These are phyloP conservation scores for Penicillium crystallinum DNA, from an alignment of 495 filamentous ascomycete genomes.

Conservation along the genomic window DNA sequence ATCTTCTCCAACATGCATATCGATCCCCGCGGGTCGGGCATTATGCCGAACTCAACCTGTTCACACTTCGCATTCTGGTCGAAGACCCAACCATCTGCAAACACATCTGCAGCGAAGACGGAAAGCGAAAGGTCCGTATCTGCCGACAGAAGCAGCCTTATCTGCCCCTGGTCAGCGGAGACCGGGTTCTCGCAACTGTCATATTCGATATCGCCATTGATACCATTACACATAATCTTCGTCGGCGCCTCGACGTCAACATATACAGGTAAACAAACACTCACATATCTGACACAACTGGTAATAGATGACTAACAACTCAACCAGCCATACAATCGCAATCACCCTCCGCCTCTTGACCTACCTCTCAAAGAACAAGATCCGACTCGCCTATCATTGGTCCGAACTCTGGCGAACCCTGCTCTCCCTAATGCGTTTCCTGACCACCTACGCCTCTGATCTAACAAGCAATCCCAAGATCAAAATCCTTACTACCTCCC, in stretches of 20 bases:
- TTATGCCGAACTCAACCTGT: conserved; percentile 78
- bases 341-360: conserved; percentile 76
- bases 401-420: conserved; percentile 89
- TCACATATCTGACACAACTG: neutral
- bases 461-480: conserved; percentile 61
- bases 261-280: conserved; percentile 61
- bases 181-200: conserved; percentile 65
- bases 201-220: conserved; percentile 85
- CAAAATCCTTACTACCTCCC: conserved; percentile 40
- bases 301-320: conserved; percentile 2
- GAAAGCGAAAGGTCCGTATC: conserved; percentile 67
- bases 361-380: conserved; percentile 74
- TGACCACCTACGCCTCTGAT: conserved; percentile 77
- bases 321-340: conserved; percentile 51
- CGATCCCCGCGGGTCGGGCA: conserved; percentile 68
- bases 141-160: conserved; percentile 88
- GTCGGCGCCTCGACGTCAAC: conserved; percentile 74
- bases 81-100: conserved; percentile 86
- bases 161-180: conserved; percentile 67
- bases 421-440: conserved; percentile 83
- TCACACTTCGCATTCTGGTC: conserved; percentile 78
- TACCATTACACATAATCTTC: conserved; percentile 89
- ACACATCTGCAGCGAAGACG: conserved; percentile 76
- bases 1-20: conserved; percentile 89
- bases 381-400: conserved; percentile 85